These are phyloP conservation scores for Fraxinus baroniana DNA, from an alignment of 305 asterid genomes.

Conservation along the genomic window DNA sequence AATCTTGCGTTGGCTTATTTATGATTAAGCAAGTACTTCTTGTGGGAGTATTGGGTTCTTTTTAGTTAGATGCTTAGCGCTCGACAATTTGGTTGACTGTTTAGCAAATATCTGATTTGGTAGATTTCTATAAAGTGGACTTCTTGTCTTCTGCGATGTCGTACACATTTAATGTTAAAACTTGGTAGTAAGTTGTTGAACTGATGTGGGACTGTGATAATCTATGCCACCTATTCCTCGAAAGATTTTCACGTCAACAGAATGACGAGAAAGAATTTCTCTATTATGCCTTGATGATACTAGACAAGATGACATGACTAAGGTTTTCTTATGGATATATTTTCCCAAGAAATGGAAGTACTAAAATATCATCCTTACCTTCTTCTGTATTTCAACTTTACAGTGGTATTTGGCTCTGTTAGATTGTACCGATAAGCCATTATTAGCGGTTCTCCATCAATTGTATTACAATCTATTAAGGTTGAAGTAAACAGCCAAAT, in stretches of 20 bases:
- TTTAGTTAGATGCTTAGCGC: not conserved
- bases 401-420: constrained; percentile 11
- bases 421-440: not conserved
- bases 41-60: not conserved
- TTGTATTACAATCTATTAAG: not conserved
- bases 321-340: not conserved
- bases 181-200: not conserved
- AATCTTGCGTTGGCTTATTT: constrained; percentile 9
- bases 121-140: not conserved
- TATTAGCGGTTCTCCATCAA: not conserved
- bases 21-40: not conserved
- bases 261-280: not conserved
- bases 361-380: not conserved
- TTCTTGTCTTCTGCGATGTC: not conserved
- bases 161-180: not conserved
- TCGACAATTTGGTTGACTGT: not conserved
- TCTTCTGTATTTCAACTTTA: not conserved
- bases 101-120: not conserved
- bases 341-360: not conserved
- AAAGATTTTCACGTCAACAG: constrained; percentile 14
- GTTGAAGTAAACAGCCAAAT: constrained; percentile 1
- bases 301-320: not conserved
- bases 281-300: not conserved
- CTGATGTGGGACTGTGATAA: not conserved
- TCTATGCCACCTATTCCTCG: constrained; percentile 3